Base-by-base conservation (phyloP, 768 basidiomycete species). In the Tephrocybe sp. region DNA sequence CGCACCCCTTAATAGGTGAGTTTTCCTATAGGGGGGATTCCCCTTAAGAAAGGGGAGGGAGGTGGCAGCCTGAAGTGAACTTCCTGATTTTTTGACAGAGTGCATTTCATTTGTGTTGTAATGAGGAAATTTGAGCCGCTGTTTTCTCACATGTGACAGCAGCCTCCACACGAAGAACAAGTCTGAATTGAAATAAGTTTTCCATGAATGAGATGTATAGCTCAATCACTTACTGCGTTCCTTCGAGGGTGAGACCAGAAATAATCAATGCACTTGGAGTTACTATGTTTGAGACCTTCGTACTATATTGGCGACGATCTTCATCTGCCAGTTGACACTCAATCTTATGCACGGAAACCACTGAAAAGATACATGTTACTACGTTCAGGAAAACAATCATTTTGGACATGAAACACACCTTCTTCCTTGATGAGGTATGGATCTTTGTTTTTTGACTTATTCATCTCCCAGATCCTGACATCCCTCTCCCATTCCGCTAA, bases 391-490 rank as follows among this genome's bases (percentile, higher is more conserved):
- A 36, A n/a, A 30, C 5, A n/a, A n/a, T n/a, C n/a, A 40, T 13
- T 19, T 23, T 39, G 33, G 26, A n/a, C 7, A 39, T 12, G 23
- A 46, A 4, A 39, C 42, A 19, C n/a, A 53, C 52, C 22, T 26
- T 56, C 42, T 36, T 46, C 44, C 17, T 51, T 23, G 6, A 52
- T 11, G 2, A 48, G 53, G 43, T 54, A 58, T 11, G 56, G 53
- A 36, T 47, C 32, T 4, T 39, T 44, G 23, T 45, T 44, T 34
- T 14, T 34, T 19, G 32, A 16, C 33, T 39, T 14, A 32, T 54
- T 49, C 9, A 16, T 0, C 32, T 54, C 52, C 52, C 52, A 54
- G 10, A 16, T 34, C 47, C 23, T 11, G 7, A 54, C 52, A 41
- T 26, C 14, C 5, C n/a, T 39, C 31, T 49, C 43, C 48, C 52